These are phyloP conservation scores for Leptographium wingfieldii DNA, from an alignment of 2,329 filamentous ascomycete genomes.

Conservation along the genomic window DNA sequence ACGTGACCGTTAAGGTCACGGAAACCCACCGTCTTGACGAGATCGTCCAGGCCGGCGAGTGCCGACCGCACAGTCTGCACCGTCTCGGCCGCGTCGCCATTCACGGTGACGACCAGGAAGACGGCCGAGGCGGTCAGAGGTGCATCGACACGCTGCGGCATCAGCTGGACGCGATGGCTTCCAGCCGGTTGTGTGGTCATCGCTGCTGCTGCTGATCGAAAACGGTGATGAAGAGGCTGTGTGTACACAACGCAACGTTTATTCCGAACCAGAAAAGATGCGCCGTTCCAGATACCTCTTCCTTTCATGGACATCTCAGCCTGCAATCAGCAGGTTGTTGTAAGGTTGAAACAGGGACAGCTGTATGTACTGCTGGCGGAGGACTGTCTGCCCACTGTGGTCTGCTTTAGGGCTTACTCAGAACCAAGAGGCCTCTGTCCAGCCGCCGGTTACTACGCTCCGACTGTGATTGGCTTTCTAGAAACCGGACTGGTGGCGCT, in stretches of 20 bases:
- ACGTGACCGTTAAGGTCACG: slow-evolving; percentile 33
- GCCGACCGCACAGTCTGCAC: slow-evolving; percentile 28
- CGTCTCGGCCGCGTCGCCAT: slow-evolving; percentile 19
- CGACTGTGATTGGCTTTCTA: not conserved
- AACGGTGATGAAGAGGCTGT: not conserved
- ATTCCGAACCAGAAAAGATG: not conserved
- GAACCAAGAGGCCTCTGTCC: not conserved
- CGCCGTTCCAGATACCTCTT: not conserved
- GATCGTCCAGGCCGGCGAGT: slow-evolving; percentile 28
- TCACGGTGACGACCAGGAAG: slow-evolving; percentile 37
- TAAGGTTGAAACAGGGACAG: too few relatives aligned
- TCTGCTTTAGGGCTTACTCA: not conserved
- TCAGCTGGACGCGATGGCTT: slow-evolving; percentile 11
- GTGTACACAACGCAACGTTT: not conserved
- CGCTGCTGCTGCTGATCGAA: not conserved
- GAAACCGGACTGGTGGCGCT: not conserved
- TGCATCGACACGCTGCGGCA: slow-evolving; percentile 33
- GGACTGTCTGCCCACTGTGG: not conserved
- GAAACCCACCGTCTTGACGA: slow-evolving; percentile 40
- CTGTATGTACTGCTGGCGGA: not conserved
- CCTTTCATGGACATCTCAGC: not conserved
- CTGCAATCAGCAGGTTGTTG: too few relatives aligned
- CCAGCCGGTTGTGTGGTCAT: not conserved
- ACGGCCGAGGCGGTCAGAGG: slow-evolving; percentile 39
- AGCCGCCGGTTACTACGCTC: not conserved